Conservation (phyloP, 129 eudicot genomes). For the Gnaphalium uliginosum region DNA sequence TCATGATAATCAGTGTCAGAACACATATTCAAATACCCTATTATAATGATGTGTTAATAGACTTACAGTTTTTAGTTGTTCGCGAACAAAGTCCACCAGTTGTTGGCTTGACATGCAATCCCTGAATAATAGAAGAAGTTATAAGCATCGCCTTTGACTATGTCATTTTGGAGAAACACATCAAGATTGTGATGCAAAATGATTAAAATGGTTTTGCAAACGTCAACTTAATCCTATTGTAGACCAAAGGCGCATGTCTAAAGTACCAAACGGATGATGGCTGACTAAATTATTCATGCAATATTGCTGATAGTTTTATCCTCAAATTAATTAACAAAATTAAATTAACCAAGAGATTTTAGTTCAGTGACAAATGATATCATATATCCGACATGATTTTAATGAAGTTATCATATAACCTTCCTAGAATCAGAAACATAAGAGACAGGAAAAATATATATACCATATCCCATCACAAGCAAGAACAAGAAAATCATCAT, state of each 20-base stretch:
- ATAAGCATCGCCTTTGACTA: not conserved
- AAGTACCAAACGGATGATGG: not conserved
- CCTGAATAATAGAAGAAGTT: slow-evolving; percentile 39
- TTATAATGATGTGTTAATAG: slow-evolving; percentile 7
- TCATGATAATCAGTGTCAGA: not conserved
- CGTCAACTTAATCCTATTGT: not conserved
- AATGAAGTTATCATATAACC: not conserved
- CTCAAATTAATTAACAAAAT: not conserved
- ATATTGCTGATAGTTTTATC: not conserved
- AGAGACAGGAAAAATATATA: not conserved
- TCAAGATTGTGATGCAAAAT: not conserved
- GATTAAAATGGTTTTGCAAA: not conserved
- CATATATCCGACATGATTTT: not conserved
- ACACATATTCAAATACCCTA: not conserved
- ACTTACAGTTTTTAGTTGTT: slow-evolving; percentile 64
- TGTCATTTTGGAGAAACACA: slow-evolving; percentile 1
- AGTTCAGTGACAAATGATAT: not conserved
- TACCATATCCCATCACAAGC: slow-evolving; percentile 99
- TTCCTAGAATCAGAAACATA: not conserved
- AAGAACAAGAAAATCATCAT: slow-evolving; percentile 84
- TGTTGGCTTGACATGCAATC: slow-evolving; percentile 96
- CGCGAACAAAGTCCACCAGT: slow-evolving; percentile 77
- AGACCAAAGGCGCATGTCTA: not conserved
- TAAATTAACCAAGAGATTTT: not conserved
- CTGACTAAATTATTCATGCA: not conserved